phyloP scores from a whole-genome alignment of 2,329 filamentous ascomycete genomes.

The Fusarium sp. region DNA sequence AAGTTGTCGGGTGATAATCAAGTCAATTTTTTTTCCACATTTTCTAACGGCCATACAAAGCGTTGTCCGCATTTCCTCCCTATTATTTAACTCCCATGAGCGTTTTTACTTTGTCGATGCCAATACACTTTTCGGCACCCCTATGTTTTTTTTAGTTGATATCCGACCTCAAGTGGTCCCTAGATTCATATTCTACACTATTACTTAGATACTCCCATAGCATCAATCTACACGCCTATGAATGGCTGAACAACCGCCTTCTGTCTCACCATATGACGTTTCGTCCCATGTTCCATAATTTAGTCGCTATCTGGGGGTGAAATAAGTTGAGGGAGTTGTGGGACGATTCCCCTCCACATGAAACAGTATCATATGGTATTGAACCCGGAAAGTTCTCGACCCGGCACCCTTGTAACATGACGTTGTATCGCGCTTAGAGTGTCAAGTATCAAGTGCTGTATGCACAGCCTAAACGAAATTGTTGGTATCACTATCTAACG shows the following conservation, averaged over 20 bases:
- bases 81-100: conserved; percentile 16
- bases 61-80: conserved; percentile 35
- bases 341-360: conserved; percentile 36
- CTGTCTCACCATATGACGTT: background rate
- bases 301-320: conserved; percentile 6
- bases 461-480: conserved; percentile 19
- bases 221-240: conserved; percentile 28
- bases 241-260: conserved; percentile 20
- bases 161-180: conserved; percentile 41
- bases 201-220: conserved; percentile 34
- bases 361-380: conserved; percentile 38
- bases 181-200: conserved; percentile 39
- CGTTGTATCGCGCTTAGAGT: conserved; percentile 16
- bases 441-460: conserved; percentile 9
- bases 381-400: conserved; percentile 23
- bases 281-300: background rate
- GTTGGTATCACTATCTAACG: conserved; percentile 42
- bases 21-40: conserved; percentile 29
- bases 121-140: conserved; percentile 37
- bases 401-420: conserved; percentile 34
- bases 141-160: conserved; percentile 42
- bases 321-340: conserved; percentile 6
- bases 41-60: conserved; percentile 40
- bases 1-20: conserved; percentile 18
- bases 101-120: conserved; percentile 41